A percentile compares a stretch with the other conserved stretches of the same genome.
Evolutionary conservation across 768 basidiomycete species (phyloP).

Genomic region (Amanita thiersii): DNA sequence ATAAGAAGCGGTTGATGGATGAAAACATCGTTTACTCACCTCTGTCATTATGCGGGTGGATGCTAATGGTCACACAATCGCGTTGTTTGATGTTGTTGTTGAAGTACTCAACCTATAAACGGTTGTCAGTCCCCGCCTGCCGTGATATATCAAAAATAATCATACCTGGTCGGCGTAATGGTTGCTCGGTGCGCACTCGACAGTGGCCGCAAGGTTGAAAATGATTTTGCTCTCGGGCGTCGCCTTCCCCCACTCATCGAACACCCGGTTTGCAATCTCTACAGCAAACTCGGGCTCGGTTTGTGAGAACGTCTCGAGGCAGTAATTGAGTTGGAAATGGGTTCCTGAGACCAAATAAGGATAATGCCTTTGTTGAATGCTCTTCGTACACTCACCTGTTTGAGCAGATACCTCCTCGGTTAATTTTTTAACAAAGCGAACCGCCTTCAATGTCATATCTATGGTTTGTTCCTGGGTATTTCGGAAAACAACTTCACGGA

Average conservation of each 20-base stretch:
- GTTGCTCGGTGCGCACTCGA: conserved; percentile 94
- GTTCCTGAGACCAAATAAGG: too few relatives aligned
- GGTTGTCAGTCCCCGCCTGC: conserved; percentile 2
- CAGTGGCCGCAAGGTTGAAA: conserved; percentile 96
- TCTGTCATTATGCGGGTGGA: conserved; percentile 97
- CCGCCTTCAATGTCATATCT: conserved; percentile 79
- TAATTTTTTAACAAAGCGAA: conserved; percentile 74
- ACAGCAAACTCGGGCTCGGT: conserved; percentile 94
- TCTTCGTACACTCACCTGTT: too few relatives aligned
- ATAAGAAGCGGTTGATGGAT: conserved; percentile 2
- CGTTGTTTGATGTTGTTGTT: conserved; percentile 78
- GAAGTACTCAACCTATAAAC: conserved; percentile 82
- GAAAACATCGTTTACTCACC: conserved; percentile 33
- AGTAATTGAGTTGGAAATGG: conserved; percentile 91
- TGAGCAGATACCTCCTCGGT: conserved; percentile 79
- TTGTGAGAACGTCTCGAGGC: conserved; percentile 96
- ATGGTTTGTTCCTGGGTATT: conserved; percentile 91
- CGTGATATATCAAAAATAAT: neutral
- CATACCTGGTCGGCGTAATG: conserved; percentile 93
- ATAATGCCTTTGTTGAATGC: too few relatives aligned
- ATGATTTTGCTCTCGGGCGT: conserved; percentile 79
- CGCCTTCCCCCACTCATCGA: conserved; percentile 84
- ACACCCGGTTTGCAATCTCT: conserved; percentile 89
- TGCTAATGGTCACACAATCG: conserved; percentile 80
- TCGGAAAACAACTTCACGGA: conserved; percentile 90